A percentile compares a stretch with the other conserved stretches of the same genome.
phyloP scores from a whole-genome alignment of 2,329 filamentous ascomycete genomes.

The Zopfia rhizophila region DNA sequence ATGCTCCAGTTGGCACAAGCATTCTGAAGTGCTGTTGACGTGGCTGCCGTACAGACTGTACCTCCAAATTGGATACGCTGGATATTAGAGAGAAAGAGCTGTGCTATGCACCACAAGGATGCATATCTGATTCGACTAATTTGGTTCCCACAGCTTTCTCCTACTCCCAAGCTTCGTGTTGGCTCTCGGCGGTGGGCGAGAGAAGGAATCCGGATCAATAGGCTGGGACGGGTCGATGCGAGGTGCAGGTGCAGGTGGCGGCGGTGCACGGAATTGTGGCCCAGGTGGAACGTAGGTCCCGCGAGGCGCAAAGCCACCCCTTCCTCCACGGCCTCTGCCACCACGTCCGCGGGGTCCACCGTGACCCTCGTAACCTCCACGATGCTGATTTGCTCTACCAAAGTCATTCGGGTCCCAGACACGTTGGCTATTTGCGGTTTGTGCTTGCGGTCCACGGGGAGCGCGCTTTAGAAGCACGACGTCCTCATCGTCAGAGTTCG shows the following conservation, averaged over 20 bases:
- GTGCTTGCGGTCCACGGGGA: conserved; percentile 46
- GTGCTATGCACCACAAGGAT: too few species aligned
- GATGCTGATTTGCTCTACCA: conserved; percentile 48
- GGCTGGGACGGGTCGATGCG: conserved; percentile 45
- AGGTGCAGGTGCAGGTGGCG: conserved; percentile 32
- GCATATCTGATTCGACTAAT: conserved; percentile 30
- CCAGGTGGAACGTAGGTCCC: conserved; percentile 42
- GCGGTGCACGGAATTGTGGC: conserved; percentile 33
- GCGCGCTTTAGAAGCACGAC: conserved; percentile 51
- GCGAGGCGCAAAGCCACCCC: conserved; percentile 41
- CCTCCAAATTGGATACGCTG: too few species aligned
- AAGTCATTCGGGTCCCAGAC: conserved; percentile 62
- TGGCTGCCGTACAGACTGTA: too few species aligned
- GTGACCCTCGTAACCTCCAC: conserved; percentile 11
- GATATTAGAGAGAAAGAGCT: too few species aligned
- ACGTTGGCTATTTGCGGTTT: conserved; percentile 39
- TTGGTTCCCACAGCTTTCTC: conserved; percentile 54
- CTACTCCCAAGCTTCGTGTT: conserved; percentile 45
- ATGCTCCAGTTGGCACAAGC: too few species aligned
- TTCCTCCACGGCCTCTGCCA: conserved; percentile 34
- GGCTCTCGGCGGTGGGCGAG: conserved; percentile 44
- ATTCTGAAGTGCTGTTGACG: too few species aligned
- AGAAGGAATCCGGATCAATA: conserved; percentile 53
- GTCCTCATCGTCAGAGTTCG: conserved; percentile 50
- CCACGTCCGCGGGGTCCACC: conserved; percentile 36